phyloP scores from a whole-genome alignment of 176 grass and related monocot species.

The maize (Zea mays) region Zm-B73-REFERENCE-NAM-5.0 NC_050096.1:176182501-176183000 shows the following conservation, averaged over 20 bases:
- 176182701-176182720: neutral
- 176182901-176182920: neutral
- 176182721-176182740: neutral
- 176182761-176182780: neutral
- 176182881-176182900: neutral
- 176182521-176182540: neutral
- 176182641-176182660: neutral
- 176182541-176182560: neutral
- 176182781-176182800: neutral
- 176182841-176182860: neutral
- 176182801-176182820: neutral
- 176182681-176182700: neutral
- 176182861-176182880: neutral
- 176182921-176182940: neutral
- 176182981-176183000: neutral
- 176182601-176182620: too few species aligned
- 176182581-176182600: neutral
- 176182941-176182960: neutral
- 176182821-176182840: slow-evolving; percentile 4
- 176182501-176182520: neutral
- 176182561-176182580: neutral
- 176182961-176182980: neutral
- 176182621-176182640: neutral
- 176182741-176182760: neutral
- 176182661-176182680: neutral